Base-by-base conservation (phyloP, 495 filamentous ascomycete genomes). In the Aspergillus egyptiacus region DNA sequence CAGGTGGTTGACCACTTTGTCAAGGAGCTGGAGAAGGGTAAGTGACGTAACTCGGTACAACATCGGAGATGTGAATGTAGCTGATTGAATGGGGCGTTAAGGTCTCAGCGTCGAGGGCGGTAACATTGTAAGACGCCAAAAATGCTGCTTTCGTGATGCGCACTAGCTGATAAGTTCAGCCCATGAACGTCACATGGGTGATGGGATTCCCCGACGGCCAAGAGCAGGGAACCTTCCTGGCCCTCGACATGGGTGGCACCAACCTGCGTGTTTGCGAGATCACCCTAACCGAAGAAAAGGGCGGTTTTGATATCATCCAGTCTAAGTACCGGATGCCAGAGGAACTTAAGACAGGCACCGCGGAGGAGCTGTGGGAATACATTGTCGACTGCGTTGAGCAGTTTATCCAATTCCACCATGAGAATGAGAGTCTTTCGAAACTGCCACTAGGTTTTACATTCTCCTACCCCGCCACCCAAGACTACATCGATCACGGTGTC, bases 121-220 rank as follows among this genome's bases (percentile, higher is more conserved):
- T 41, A 91, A 83, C 66, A 96, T 98, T 64, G 90, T 96, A 69
- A 75, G 89, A 73, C 44, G 39, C 38, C 9, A 13, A 24, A 20
- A 31, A 13, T 30, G 10, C 14, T n/a, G 22, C 32, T 5, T n/a
- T n/a, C n/a, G n/a, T n/a, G n/a, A n/a, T n/a, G 15, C 24, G 15
- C 9, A 10, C 28, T 17, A 13, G 24, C 50, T 46, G 44, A 50
- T 13, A 7, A n/a, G n/a, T 17, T 28, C 15, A 96, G 90, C 93
- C 93, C 51, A 98, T 98, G 93, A 97, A 96, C 70, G 87, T 93
- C 33, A 97, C 93, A 42, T 98, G 93, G 93, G 91, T 93, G 48
- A 90, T 97, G 83, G 83, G 81, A 47, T 95, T 86, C 68, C 93
- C 93, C 49, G 85, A 85, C 60, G 93, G 93, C 45, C 55, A 90